phyloP scores from a whole-genome alignment of 2,329 filamentous ascomycete genomes.

The Phaeosphaeriaceae sp. region DNA sequence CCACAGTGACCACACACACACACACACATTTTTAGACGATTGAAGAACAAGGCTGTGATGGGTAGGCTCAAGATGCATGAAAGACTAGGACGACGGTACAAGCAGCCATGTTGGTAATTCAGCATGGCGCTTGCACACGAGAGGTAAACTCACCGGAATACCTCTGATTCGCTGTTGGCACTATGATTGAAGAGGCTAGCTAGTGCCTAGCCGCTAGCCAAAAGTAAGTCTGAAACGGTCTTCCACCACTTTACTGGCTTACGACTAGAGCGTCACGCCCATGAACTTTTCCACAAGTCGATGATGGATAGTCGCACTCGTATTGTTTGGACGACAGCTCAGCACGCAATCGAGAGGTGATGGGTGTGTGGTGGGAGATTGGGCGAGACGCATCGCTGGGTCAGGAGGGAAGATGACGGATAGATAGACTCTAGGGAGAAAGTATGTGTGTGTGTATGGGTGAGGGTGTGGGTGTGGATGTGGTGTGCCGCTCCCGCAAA shows the following conservation, averaged over 20 bases:
- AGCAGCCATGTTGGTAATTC: constrained; percentile 23
- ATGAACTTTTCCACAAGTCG: constrained; percentile 13
- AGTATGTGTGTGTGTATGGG: no score
- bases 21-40: no score
- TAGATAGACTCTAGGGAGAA: no score
- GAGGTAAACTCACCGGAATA: constrained; percentile 23
- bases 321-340: constrained; percentile 14
- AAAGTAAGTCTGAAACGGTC: constrained; percentile 45
- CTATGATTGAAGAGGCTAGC: constrained; percentile 30
- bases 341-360: constrained; percentile 2
- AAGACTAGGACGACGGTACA: constrained; percentile 32
- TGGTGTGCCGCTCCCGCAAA: constrained; percentile 27
- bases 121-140: constrained; percentile 40
- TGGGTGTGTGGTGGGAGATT: constrained; percentile 9
- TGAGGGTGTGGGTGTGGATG: no score
- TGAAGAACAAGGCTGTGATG: constrained; percentile 22
- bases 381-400: constrained; percentile 1
- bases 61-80: constrained; percentile 38
- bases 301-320: constrained; percentile 10
- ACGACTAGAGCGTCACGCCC: constrained; percentile 41
- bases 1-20: no score
- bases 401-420: neutral
- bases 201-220: constrained; percentile 33
- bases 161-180: constrained; percentile 38
- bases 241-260: constrained; percentile 35